A percentile compares a stretch with the other conserved stretches of the same genome.
These are phyloP conservation scores for Oryza glaberrima DNA, from an alignment of 176 grass and related monocot genomes.

Conservation along the genomic window DNA sequence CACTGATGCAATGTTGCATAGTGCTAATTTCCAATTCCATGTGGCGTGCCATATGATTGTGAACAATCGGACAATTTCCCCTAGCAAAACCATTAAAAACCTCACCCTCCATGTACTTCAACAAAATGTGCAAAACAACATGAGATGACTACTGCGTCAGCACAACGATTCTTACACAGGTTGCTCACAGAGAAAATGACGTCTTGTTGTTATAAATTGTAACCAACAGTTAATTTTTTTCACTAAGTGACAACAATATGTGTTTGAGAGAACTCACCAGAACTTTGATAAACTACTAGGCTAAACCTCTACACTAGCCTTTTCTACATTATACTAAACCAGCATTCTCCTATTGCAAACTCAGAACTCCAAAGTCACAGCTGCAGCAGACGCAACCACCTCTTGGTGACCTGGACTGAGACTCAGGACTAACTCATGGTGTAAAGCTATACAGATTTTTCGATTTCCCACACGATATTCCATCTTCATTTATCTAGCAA, in stretches of 20 bases:
- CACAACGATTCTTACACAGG: not conserved
- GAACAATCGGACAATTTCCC: no score
- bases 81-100: no score
- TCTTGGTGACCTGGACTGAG: no score
- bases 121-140: not conserved
- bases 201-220: not conserved
- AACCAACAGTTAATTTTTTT: not conserved
- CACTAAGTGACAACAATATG: not conserved
- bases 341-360: not conserved
- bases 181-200: not conserved
- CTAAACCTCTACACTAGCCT: not conserved
- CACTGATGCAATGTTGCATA: no score
- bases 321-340: not conserved
- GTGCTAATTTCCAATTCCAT: no score
- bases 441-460: not conserved
- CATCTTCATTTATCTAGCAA: constrained; percentile 51
- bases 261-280: not conserved
- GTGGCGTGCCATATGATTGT: no score
- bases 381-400: constrained; percentile 1
- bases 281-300: not conserved
- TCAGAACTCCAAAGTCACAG: not conserved
- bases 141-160: no score
- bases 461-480: not conserved
- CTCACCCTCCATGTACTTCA: no score
- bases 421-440: no score